phyloP scores from a whole-genome alignment of 2,329 filamentous ascomycete species.

The Trichophyton schoenleinii region DNA sequence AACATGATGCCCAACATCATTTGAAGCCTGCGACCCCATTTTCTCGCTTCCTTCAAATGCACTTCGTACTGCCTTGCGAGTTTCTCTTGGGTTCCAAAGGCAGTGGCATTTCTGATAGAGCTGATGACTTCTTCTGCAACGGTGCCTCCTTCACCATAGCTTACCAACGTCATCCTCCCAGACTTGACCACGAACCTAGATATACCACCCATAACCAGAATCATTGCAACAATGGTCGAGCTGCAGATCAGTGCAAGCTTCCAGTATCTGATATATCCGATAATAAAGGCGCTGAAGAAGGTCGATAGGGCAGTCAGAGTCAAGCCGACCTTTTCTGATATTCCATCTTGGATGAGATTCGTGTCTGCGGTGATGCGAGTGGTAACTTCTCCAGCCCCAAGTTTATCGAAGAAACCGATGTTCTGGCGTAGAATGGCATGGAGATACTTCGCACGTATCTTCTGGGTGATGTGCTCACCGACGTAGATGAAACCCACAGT shows the following conservation, averaged over 20 bases:
- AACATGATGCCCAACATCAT: conserved; percentile 63
- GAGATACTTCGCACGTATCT: conserved; percentile 73
- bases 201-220: conserved; percentile 62
- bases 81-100: conserved; percentile 86
- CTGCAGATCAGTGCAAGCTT: conserved; percentile 80
- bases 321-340: conserved; percentile 77
- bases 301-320: conserved; percentile 65
- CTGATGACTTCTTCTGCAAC: conserved; percentile 90
- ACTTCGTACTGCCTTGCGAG: conserved; percentile 74
- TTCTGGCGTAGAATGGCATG: conserved; percentile 75
- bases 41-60: conserved; percentile 61
- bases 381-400: conserved; percentile 85
- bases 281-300: conserved; percentile 78
- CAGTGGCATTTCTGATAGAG: conserved; percentile 81
- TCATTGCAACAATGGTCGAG: conserved; percentile 67
- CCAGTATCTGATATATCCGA: conserved; percentile 85
- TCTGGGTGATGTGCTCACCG: conserved; percentile 64
- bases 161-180: conserved; percentile 62
- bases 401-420: conserved; percentile 84
- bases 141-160: conserved; percentile 74
- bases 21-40: conserved; percentile 66
- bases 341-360: conserved; percentile 83
- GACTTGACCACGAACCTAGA: conserved; percentile 66
- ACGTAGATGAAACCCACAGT: conserved; percentile 86
- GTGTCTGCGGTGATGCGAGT: conserved; percentile 90